These are phyloP conservation scores for Melampsora americana DNA, from an alignment of 1,284 basidiomycete genomes.

Conservation along the genomic window DNA sequence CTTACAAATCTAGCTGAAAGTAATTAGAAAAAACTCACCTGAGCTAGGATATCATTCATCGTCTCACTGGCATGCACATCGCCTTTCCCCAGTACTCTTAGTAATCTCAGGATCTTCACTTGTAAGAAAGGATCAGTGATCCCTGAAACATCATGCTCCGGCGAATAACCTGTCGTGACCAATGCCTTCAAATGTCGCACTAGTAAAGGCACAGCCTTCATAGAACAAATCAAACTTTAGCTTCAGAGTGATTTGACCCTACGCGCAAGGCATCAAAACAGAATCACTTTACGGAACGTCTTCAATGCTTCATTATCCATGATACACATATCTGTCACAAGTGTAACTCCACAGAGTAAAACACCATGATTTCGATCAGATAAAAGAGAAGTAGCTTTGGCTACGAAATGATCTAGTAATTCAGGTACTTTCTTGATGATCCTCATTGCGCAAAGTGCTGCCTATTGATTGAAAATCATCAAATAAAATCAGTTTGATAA, in stretches of 20 bases:
- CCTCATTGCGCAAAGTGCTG: conserved; percentile 91
- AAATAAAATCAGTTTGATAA: conserved; percentile 7
- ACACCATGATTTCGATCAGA: conserved; percentile 97
- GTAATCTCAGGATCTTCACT: conserved; percentile 90
- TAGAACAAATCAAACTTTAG: conserved; percentile 2
- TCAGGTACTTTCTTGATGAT: conserved; percentile 97
- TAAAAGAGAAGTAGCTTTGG: conserved; percentile 82
- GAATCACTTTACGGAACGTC: conserved; percentile 78
- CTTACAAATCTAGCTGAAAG: conserved; percentile 2
- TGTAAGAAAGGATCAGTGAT: conserved; percentile 99
- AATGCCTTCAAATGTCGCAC: conserved; percentile 93
- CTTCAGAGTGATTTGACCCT: background rate
- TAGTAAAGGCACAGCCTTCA: conserved; percentile 81
- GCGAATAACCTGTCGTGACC: conserved; percentile 94
- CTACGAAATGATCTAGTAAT: conserved; percentile 84
- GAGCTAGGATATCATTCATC: conserved; percentile 98
- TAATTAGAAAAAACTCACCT: conserved; percentile 59
- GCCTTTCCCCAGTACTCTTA: conserved; percentile 80
- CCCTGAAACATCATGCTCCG: conserved; percentile 98
- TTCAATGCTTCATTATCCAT: conserved; percentile 70
- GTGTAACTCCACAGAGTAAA: conserved; percentile 83
- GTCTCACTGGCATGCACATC: conserved; percentile 83
- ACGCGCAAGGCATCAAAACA: conserved; percentile 10
- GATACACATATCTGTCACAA: conserved; percentile 91
- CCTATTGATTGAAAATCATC: conserved; percentile 59